Base-by-base conservation (phyloP, 495 filamentous ascomycete genomes). In the Rhizodiscina lignyota region DNA sequence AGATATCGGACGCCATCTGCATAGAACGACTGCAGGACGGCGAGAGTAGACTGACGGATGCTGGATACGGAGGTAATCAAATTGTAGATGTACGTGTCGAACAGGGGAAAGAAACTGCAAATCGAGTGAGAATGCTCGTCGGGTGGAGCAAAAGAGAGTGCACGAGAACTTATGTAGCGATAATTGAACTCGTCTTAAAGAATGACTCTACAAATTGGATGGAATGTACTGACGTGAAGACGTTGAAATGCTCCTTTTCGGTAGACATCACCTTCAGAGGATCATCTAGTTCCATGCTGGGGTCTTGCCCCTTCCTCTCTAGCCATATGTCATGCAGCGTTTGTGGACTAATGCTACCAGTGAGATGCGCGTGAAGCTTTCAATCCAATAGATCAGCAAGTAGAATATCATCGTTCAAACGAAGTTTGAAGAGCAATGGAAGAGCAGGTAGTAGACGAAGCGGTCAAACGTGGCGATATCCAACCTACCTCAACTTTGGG, bases 331-430 rank as follows among this genome's bases (percentile, higher is more conserved):
- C 69, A 48, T 87, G 78, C 1, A 89, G 69, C 36, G 69, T 77
- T 57, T 75, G 53, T 11, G 72, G 70, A 50, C 71, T 78, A 55
- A 89, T 85, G 51, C 77, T 83, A 30, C 83, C 82, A 29, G 70
- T 79, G 21, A 92, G 67, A 54, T 89, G 83, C 39, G 83, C 83
- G 43, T 92, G 83, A 13, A 92, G 66, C 76, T 87, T 11, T 35
- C 6, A 18, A 10, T 8, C 8, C 8, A 8, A 27, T 10, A 6
- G 33, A 27, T 35, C 5, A 11, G 17, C 5, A 16, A 10, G 11
- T 5, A 5, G 8, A 10, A 17, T 12, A 17, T 33, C 34, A 28
- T 19, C 31, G 19, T 28, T 10, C 5, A 8, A 11, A 5, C 17
- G 18, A 13, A 31, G 18, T 11, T 19, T n/a, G 10, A 30, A 19